phyloP scores from a whole-genome alignment of 495 filamentous ascomycete species.

The Filosporella fistucella region DNA sequence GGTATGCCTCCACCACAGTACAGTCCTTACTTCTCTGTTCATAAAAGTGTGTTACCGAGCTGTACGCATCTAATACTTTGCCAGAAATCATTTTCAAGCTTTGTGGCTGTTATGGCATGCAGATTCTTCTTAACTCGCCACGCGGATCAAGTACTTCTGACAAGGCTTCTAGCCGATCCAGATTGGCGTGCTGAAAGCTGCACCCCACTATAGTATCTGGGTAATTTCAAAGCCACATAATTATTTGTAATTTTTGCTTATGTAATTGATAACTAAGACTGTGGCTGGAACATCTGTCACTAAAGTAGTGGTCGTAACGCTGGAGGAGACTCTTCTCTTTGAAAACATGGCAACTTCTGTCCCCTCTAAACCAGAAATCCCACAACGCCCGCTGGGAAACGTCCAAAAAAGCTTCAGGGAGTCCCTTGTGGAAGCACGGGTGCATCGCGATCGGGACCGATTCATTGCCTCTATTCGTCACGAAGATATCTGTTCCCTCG shows the following conservation, averaged over 20 bases:
- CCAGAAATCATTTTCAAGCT: conserved; percentile 11
- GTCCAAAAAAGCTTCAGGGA: conserved; percentile 10
- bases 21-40: conserved; percentile 1
- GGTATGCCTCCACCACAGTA: not conserved
- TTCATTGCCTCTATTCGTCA: conserved; percentile 16
- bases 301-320: not conserved
- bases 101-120: conserved; percentile 7
- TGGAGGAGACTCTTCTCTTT: not conserved
- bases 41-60: not conserved
- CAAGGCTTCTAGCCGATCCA: not conserved
- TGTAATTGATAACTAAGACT: conserved; percentile 7
- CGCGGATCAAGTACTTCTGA: conserved; percentile 4
- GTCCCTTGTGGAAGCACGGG: conserved; percentile 9
- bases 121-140: conserved; percentile 7
- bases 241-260: not conserved
- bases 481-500: conserved; percentile 16
- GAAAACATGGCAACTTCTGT: conserved; percentile 10
- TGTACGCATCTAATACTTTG: conserved; percentile 2
- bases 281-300: conserved; percentile 4
- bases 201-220: not conserved
- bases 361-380: conserved; percentile 6
- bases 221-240: not conserved
- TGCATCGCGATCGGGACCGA: conserved; percentile 18
- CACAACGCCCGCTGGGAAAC: conserved; percentile 8
- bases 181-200: conserved; percentile 5